Evolutionary conservation across 495 filamentous ascomycete species (phyloP), one percentile per base, ranked within the genome.

Genomic region (Neurospora sp.): DNA sequence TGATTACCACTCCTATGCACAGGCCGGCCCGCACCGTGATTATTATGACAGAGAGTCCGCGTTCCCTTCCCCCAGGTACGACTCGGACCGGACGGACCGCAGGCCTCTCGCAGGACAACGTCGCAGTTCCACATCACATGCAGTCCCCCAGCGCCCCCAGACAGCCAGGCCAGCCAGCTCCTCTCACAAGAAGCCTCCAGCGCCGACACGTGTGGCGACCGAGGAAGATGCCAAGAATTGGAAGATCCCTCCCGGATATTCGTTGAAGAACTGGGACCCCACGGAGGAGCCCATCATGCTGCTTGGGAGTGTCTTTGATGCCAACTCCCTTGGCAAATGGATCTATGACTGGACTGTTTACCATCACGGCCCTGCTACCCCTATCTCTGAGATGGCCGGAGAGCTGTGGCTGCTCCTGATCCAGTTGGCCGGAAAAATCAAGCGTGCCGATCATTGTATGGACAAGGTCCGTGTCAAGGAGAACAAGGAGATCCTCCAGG

Each of bases 321-420:
- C 96, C 81, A 97, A 97, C 87, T 96, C 93, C 27, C 88, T 99
- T 18, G 96, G 96, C 78, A 97, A 97, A 83, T 99, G 96, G 96
- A 95, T 99, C 80, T 99, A 97, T 84, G 97, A 99, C 87, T 99
- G 96, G 96, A 98, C 96, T 40, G 93, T 98, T 73, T 98, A 93
- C 84, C 90, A 92, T 81, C 92, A 96, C 75, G 94, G 94, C 48
- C 87, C 93, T 12, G 89, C 88, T 38, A 93, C 93, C 4, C 93
- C 96, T 73, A 94, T 97, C 80, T 89, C 94, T 48, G 94, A 97
- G 73, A 90, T 97, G 79, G 94, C 96, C 22, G 96, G 96, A 78
- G 94, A 98, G 78, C 83, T 99, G 74, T 99, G 96, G 96, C 88
- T 98, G 40, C 85, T 98, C 59, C 87, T 98, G 73, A 98, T 98